These are phyloP conservation scores for Wallemia mellicola DNA, from an alignment of 1,284 basidiomycete genomes.

Conservation along the genomic window DNA sequence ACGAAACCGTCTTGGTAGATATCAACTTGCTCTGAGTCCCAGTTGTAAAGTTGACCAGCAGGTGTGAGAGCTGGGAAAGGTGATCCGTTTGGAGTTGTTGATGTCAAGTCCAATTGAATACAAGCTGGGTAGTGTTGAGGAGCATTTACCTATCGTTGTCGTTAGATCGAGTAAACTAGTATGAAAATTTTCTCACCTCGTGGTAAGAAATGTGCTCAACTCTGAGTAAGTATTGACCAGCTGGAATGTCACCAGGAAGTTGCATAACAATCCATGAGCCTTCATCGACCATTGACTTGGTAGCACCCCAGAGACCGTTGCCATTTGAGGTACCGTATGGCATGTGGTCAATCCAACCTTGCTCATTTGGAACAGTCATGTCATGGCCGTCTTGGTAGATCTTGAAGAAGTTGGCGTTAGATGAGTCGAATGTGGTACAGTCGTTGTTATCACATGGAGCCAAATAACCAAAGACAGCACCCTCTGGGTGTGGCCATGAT, in stretches of 20 bases:
- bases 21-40: not conserved
- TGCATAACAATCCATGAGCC: not conserved
- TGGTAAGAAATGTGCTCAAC: not conserved
- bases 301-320: not conserved
- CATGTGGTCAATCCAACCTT: constrained; percentile 1
- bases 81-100: not conserved
- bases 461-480: not conserved
- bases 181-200: no score
- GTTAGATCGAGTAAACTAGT: no score
- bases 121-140: not conserved
- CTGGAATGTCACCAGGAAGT: not conserved
- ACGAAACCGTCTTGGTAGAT: not conserved
- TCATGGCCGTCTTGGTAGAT: not conserved
- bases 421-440: not conserved
- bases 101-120: not conserved
- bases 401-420: not conserved
- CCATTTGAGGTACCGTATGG: not conserved
- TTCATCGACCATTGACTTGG: not conserved
- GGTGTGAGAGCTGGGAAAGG: not conserved
- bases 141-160: no score
- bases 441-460: not conserved
- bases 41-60: not conserved
- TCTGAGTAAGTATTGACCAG: not conserved
- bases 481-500: not conserved
- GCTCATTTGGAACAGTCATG: not conserved